A percentile compares a stretch with the other conserved stretches of the same genome.
These are phyloP conservation scores for Hypomontagnella monticulosa DNA, from an alignment of 495 filamentous ascomycete species.

Conservation along the genomic window DNA sequence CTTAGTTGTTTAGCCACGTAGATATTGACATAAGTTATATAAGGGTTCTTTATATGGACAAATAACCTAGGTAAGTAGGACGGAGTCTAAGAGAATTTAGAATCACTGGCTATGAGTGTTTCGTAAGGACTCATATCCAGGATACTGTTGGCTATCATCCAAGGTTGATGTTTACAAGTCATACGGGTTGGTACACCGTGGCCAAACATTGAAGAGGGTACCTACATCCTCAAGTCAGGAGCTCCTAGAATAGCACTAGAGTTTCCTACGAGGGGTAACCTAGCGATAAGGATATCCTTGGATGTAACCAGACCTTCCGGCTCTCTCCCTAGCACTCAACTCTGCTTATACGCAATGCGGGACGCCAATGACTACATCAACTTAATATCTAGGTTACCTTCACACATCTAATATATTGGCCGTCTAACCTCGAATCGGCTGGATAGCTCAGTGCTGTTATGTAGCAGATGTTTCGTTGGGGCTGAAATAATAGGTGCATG, in stretches of 20 bases:
- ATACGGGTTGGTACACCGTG: too few species aligned
- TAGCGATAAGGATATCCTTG: slow-evolving; percentile 38
- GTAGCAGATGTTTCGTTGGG: slow-evolving; percentile 3
- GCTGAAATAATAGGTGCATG: slow-evolving; percentile 7
- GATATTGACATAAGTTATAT: too few species aligned
- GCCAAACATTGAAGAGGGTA: too few species aligned
- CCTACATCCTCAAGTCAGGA: neutral
- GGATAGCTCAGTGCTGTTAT: neutral
- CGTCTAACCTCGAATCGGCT: too few species aligned
- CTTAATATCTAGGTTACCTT: neutral
- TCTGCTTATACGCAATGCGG: slow-evolving; percentile 24
- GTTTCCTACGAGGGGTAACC: slow-evolving; percentile 13
- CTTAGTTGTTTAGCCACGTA: too few species aligned
- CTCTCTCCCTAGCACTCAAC: neutral
- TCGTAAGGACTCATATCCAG: too few species aligned
- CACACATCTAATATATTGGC: neutral
- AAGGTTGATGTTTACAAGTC: too few species aligned
- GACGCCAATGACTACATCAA: slow-evolving; percentile 27
- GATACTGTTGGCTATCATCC: too few species aligned
- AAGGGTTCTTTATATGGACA: too few species aligned
- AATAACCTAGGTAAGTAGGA: too few species aligned
- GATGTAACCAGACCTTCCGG: slow-evolving; percentile 9
- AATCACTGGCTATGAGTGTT: too few species aligned
- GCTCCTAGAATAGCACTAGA: neutral
- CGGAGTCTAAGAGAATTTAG: too few species aligned